Percentiles rank a stretch among this genome's conserved stretches.
Evolutionary conservation across 2,329 filamentous ascomycete species (phyloP).

Genomic region (Colletotrichum sp.): DNA sequence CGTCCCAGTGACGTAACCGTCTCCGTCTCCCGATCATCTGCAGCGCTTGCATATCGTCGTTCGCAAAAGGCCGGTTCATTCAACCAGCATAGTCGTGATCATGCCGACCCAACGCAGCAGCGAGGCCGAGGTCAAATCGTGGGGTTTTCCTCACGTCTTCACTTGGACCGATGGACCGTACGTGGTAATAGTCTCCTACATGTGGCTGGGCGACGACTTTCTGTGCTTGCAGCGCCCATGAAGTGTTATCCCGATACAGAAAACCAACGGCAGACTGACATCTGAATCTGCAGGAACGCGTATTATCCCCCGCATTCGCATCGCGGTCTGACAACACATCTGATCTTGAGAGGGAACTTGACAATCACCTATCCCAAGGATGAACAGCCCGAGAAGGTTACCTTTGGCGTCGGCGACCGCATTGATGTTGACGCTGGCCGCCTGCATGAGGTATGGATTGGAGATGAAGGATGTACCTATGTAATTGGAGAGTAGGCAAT

Average conservation of each 20-base stretch:
- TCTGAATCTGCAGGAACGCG: constrained; percentile 54
- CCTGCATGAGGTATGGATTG: constrained; percentile 74
- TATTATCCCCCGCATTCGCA: constrained; percentile 75
- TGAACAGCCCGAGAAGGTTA: constrained; percentile 56
- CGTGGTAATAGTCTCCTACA: constrained; percentile 33
- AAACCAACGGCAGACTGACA: not conserved
- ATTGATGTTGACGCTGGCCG: constrained; percentile 70
- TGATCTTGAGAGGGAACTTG: constrained; percentile 68
- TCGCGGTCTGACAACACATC: constrained; percentile 68
- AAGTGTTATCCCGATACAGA: not conserved
- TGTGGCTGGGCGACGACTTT: not conserved
- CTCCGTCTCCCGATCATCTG: not conserved
- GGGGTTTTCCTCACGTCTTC: constrained; percentile 74
- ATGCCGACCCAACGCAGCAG: constrained; percentile 44
- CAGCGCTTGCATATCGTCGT: not conserved
- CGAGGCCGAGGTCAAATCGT: constrained; percentile 68
- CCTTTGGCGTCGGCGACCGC: constrained; percentile 64
- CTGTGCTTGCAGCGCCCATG: not conserved
- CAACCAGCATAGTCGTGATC: not conserved
- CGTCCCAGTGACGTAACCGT: constrained; percentile 8
- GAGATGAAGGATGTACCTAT: constrained; percentile 69
- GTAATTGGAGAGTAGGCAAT: constrained; percentile 62
- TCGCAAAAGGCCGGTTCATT: not conserved
- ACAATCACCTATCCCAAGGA: constrained; percentile 72
- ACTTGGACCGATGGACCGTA: constrained; percentile 76